These are phyloP conservation scores for Fraxinus sp. DNA, from an alignment of 305 asterid species.

Conservation along the genomic window DNA sequence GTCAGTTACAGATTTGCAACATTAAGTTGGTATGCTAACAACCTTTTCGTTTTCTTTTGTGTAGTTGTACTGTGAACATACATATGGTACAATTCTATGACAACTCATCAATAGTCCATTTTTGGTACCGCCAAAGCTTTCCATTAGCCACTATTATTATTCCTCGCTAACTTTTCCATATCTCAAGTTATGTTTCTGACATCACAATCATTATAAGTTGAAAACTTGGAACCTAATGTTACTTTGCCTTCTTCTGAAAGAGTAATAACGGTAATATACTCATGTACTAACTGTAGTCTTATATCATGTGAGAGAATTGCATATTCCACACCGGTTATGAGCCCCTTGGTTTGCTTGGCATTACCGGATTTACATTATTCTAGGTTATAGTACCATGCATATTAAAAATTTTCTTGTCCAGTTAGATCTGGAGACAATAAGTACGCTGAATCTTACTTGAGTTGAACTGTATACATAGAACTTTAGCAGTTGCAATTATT, in stretches of 20 bases:
- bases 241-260: not conserved
- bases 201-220: not conserved
- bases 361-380: not conserved
- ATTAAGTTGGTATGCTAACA: not conserved
- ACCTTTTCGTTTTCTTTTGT: not conserved
- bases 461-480: not conserved
- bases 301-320: not conserved
- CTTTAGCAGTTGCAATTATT: not conserved
- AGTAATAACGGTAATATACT: not conserved
- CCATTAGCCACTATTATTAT: not conserved
- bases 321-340: not conserved
- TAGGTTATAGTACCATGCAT: not conserved
- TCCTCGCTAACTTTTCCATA: not conserved
- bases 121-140: not conserved
- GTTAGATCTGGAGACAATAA: not conserved
- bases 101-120: not conserved
- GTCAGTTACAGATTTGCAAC: constrained; percentile 34
- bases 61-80: constrained; percentile 13
- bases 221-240: not conserved
- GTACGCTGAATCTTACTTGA: not conserved
- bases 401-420: not conserved
- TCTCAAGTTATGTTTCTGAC: not conserved
- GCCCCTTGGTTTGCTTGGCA: not conserved
- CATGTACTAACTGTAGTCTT: not conserved
- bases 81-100: not conserved